Percentiles rank a stretch among this genome's conserved stretches.
Evolutionary conservation across 306 rosid species (phyloP).

Genomic region (Argentina anserina): DNA sequence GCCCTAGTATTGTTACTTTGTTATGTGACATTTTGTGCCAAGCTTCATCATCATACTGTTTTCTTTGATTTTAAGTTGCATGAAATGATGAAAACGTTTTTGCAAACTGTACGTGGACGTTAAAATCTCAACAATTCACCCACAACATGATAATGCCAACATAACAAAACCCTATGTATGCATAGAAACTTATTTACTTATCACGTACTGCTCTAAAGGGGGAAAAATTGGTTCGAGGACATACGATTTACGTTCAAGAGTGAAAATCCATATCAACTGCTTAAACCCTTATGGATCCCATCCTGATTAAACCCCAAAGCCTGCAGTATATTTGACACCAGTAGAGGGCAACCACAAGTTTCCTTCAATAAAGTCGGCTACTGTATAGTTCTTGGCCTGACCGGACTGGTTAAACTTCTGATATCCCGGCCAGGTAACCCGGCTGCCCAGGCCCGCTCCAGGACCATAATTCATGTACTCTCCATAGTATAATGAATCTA

Average conservation of each 20-base stretch:
- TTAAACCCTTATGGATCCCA: neutral
- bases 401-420: constrained; percentile 40
- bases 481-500: constrained; percentile 57
- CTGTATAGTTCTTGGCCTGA: constrained; percentile 45
- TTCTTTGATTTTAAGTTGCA: too few species aligned
- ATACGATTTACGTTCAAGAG: neutral
- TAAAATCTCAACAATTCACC: neutral
- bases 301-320: constrained; percentile 27
- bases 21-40: too few species aligned
- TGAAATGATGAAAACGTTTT: neutral
- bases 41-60: too few species aligned
- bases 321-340: constrained; percentile 59
- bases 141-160: neutral
- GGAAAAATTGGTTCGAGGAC: neutral
- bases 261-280: neutral
- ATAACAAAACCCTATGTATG: neutral
- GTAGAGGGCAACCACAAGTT: constrained; percentile 74
- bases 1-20: too few species aligned
- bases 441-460: constrained; percentile 34
- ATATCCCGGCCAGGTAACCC: constrained; percentile 77
- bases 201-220: neutral
- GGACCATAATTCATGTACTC: constrained; percentile 74
- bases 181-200: neutral
- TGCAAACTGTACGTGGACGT: too few species aligned
- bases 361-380: constrained; percentile 65